Evolutionary conservation across 441 rosid species (phyloP).

Genomic region (Gossypium aridum): DNA sequence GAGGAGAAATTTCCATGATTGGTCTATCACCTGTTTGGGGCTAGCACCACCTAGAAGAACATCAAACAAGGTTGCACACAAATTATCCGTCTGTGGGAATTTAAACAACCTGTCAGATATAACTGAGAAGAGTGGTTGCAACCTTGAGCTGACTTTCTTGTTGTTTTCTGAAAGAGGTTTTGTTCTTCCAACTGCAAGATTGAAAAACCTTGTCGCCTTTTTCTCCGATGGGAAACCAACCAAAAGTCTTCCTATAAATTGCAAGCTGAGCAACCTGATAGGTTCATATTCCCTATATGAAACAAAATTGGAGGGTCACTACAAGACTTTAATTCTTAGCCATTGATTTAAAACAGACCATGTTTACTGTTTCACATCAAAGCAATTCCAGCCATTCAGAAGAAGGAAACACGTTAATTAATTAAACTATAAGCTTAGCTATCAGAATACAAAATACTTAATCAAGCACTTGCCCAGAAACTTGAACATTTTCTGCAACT

Average conservation of each 20-base stretch:
- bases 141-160: constrained; percentile 53
- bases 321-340: constrained; percentile 8
- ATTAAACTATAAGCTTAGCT: constrained; percentile 2
- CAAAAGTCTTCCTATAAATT: constrained; percentile 89
- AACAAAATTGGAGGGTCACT: constrained; percentile 10
- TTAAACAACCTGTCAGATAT: constrained; percentile 80
- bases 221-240: constrained; percentile 88
- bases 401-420: background rate
- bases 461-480: background rate
- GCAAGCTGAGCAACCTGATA: constrained; percentile 88
- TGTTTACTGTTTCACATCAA: background rate
- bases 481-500: background rate
- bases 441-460: background rate
- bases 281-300: constrained; percentile 82
- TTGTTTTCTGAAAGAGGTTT: constrained; percentile 55
- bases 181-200: constrained; percentile 76
- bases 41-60: constrained; percentile 99
- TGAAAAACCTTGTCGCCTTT: constrained; percentile 82
- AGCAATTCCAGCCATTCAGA: background rate
- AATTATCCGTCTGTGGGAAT: constrained; percentile 80
- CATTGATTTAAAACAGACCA: constrained; percentile 6
- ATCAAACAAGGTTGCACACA: constrained; percentile 91
- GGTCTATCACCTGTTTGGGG: constrained; percentile 79
- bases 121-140: constrained; percentile 65
- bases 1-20: constrained; percentile 10